phyloP scores from a whole-genome alignment of 306 rosid genomes.

The Trifolium pratense region DNA sequence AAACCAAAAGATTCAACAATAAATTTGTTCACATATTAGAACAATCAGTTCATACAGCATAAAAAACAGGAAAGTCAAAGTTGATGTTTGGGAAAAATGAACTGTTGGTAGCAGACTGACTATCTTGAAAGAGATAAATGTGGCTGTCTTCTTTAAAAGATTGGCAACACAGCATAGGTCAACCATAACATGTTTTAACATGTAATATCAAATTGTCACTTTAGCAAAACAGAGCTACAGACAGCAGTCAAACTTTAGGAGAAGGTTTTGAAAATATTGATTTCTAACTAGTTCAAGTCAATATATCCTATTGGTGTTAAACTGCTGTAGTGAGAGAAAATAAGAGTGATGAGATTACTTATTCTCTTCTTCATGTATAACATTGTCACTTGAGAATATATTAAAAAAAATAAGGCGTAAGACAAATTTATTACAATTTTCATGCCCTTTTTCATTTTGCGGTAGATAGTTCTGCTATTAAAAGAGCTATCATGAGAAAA shows the following conservation, averaged over 20 bases:
- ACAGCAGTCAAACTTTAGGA: not conserved
- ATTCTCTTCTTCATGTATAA: not conserved
- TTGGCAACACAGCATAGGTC: conserved; percentile 7
- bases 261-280: not conserved
- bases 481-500: conserved; percentile 37
- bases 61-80: conserved; percentile 20
- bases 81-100: conserved; percentile 21
- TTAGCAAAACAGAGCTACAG: not conserved
- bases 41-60: conserved; percentile 24
- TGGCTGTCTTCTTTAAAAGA: not conserved
- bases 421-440: not conserved
- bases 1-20: conserved; percentile 6
- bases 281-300: conserved; percentile 10
- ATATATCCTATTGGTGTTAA: not conserved
- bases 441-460: not conserved
- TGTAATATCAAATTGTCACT: not conserved
- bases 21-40: not conserved
- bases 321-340: conserved; percentile 6
- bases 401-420: not conserved
- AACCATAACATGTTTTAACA: not conserved
- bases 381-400: conserved; percentile 25
- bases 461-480: not conserved
- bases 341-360: not conserved
- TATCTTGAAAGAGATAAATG: conserved; percentile 12
- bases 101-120: conserved; percentile 17